phyloP scores from a whole-genome alignment of 2,329 filamentous ascomycete genomes.

The Periconia digitata region DNA sequence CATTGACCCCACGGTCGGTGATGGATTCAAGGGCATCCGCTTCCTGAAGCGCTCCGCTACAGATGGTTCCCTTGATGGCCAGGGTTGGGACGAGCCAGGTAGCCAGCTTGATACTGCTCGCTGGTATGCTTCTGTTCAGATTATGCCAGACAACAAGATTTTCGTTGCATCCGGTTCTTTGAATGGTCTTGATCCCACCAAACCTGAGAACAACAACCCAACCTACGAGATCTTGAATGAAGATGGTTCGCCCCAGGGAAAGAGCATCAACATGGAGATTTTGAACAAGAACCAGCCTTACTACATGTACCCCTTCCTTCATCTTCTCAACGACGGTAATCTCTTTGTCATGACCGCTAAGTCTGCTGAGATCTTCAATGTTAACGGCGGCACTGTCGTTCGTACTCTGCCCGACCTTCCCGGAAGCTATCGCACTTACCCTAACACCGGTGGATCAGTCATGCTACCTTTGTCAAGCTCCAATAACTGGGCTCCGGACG shows the following conservation, averaged over 20 bases:
- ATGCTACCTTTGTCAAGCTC: constrained; percentile 56
- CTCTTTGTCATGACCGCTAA: constrained; percentile 61
- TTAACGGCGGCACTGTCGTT: constrained; percentile 48
- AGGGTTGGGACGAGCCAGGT: constrained; percentile 59
- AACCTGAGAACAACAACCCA: constrained; percentile 62
- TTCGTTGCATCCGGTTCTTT: constrained; percentile 63
- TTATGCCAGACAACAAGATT: constrained; percentile 57
- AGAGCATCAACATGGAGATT: constrained; percentile 55
- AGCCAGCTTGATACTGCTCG: constrained; percentile 56
- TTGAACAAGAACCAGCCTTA: constrained; percentile 61
- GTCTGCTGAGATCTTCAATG: constrained; percentile 59
- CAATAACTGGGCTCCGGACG: constrained; percentile 56
- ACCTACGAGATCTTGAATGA: constrained; percentile 62
- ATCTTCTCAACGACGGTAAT: constrained; percentile 58
- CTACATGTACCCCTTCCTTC: constrained; percentile 66
- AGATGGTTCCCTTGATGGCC: constrained; percentile 50
- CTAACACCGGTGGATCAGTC: constrained; percentile 62
- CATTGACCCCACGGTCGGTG: constrained; percentile 59
- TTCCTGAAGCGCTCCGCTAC: constrained; percentile 53
- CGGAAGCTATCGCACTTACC: constrained; percentile 61
- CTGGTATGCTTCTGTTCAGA: constrained; percentile 65
- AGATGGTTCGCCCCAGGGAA: constrained; percentile 50
- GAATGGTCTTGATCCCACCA: constrained; percentile 59
- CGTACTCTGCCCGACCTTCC: constrained; percentile 55
- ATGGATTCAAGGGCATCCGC: constrained; percentile 62